These are phyloP conservation scores for Magnusiomyces starmeri DNA, from an alignment of 1,139 yeast genomes.

Conservation along the genomic window DNA sequence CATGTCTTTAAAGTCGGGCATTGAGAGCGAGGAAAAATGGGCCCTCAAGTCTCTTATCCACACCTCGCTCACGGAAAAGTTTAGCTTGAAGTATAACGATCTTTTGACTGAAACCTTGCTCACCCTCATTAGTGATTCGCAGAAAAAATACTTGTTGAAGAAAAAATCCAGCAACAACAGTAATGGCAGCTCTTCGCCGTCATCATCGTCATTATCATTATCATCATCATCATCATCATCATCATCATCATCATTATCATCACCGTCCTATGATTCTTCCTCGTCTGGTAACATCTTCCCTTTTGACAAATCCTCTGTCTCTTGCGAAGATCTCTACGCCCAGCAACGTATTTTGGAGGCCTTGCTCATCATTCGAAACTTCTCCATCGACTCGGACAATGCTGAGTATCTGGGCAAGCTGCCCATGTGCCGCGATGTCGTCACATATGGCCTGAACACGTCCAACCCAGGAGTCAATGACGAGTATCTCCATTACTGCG, in stretches of 20 bases:
- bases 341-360: constrained; percentile 52
- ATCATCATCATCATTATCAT: not conserved
- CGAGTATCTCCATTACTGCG: constrained; percentile 61
- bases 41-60: constrained; percentile 55
- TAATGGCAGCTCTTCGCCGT: constrained; percentile 9
- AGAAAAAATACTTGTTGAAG: too few relatives aligned
- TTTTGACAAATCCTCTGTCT: constrained; percentile 16
- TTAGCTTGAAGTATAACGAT: not conserved
- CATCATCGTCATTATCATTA: constrained; percentile 6
- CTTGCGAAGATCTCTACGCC: constrained; percentile 28
- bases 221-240: constrained; percentile 5
- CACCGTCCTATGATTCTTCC: not conserved
- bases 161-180: not conserved
- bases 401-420: constrained; percentile 70
- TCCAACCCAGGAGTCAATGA: constrained; percentile 36
- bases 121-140: not conserved
- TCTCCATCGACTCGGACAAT: constrained; percentile 73
- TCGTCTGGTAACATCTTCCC: constrained; percentile 27
- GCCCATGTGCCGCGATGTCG: constrained; percentile 29
- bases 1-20: constrained; percentile 56
- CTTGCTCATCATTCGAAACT: constrained; percentile 65
- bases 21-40: constrained; percentile 57
- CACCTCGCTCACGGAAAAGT: constrained; percentile 34
- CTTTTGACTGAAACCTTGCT: not conserved
- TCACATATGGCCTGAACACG: constrained; percentile 43